These are phyloP conservation scores for Tinospora cordifolia DNA, from an alignment of 164 flowering plant species.

Conservation along the genomic window DNA sequence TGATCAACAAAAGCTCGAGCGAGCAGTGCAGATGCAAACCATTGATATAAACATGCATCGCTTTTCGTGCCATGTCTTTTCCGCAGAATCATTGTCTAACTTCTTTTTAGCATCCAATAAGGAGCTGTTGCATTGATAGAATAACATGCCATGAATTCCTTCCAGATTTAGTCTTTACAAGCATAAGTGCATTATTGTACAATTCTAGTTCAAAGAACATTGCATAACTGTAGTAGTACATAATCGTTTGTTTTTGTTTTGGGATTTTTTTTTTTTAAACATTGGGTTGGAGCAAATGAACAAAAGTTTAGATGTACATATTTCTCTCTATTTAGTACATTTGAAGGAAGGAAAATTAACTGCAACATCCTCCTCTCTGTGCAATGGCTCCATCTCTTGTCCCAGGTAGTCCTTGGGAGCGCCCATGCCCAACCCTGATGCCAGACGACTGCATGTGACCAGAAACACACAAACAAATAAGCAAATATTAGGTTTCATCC, in stretches of 20 bases:
- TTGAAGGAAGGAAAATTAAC: slow-evolving; percentile 31
- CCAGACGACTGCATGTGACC: slow-evolving; percentile 56
- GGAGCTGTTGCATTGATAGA: not conserved
- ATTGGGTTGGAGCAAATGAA: not conserved
- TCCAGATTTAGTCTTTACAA: not conserved
- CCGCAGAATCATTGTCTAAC: too few species aligned
- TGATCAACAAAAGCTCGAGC: too few species aligned
- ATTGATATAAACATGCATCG: too few species aligned
- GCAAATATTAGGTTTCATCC: too few species aligned
- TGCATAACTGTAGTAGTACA: not conserved
- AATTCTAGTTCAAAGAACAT: not conserved
- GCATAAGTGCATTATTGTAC: not conserved
- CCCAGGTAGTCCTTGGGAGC: slow-evolving; percentile 49
- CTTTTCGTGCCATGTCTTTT: too few species aligned
- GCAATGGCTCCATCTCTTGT: slow-evolving; percentile 62
- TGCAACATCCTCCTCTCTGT: slow-evolving; percentile 65
- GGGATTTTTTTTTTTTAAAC: not conserved
- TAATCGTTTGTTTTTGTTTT: too few species aligned
- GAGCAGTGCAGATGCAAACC: too few species aligned
- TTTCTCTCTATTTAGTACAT: too few species aligned
- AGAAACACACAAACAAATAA: not conserved
- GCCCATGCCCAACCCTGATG: slow-evolving; percentile 70
- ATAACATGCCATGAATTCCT: not conserved
- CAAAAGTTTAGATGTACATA: too few species aligned
- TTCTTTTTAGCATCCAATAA: too few species aligned